Evolutionary conservation across 805 yeast species (phyloP), one percentile per base, ranked within the genome.

Genomic region (Schizosaccharomyces octosporus): DNA sequence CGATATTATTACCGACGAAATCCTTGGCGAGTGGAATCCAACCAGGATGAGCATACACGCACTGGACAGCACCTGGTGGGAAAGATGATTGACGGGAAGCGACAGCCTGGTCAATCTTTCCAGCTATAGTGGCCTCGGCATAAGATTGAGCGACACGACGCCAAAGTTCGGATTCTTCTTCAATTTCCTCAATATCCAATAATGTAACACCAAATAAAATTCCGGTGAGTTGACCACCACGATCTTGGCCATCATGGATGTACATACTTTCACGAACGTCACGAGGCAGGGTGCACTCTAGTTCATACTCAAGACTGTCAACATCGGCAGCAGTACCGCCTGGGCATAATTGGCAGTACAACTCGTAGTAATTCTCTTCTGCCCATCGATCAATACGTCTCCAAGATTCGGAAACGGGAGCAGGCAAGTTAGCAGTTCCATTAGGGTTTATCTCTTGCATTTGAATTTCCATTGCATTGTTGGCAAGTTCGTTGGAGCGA

Each of bases 11-110:
- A 58, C 98, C 98, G 27, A 81, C 83, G 61, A 80, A 81, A 70
- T 90, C 98, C 59, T 90, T 87, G 48, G 86, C 81, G 61, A 90
- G 72, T 2, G 98, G 97, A 63, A 90, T 81, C 98, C 98, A 90
- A 67, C 79, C 80, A 3, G 87, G 81, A 70, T 87, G 87, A n/a
- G 95, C 90, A 71, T 87, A 93, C 5, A 81, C 81, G 7, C 79
- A 77, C 69, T 85, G 85, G 57, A 88, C 75, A 13, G 82, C 74
- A 5, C 82, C 83, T 21, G 85, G 85, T 7, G 98, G 98, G 17
- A 87, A 76, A 0, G 93, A 82, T 63, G 76, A 77, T 72, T 84
- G 83, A 61, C 31, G 43, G 62, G 42, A 15, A 51, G 58, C 48
- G 48, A 51, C n/a, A 24, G 64, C 62, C 31, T 55, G 42, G 42